A percentile compares a stretch with the other conserved stretches of the same genome.
Evolutionary conservation across 2,329 filamentous ascomycete species (phyloP).

Genomic region (Dothideomycetidae sp.): DNA sequence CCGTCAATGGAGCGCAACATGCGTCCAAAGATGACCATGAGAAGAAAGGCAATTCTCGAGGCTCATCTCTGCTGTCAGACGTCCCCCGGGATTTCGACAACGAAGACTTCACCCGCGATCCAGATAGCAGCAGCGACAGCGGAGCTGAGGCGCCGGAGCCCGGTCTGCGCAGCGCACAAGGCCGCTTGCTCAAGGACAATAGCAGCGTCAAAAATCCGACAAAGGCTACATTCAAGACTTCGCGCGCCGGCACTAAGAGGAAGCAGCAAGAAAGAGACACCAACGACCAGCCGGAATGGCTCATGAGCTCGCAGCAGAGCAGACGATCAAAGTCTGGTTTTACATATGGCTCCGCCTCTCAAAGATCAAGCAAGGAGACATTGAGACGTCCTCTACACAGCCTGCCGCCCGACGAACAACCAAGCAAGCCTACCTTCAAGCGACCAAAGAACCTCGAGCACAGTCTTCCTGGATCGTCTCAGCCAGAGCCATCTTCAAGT

Average conservation of each 20-base stretch:
- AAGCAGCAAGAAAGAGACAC: background rate
- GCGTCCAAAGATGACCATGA: slow-evolving; percentile 5
- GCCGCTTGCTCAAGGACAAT: background rate
- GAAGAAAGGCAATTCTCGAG: background rate
- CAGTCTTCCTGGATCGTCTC: slow-evolving; percentile 1
- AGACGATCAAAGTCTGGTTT: slow-evolving; percentile 3
- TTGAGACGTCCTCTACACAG: slow-evolving; percentile 2
- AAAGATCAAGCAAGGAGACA: slow-evolving; percentile 2
- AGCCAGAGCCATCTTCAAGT: background rate
- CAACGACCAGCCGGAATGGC: slow-evolving; percentile 4
- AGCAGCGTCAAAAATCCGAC: background rate
- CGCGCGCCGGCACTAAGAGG: slow-evolving; percentile 1
- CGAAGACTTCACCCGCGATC: slow-evolving; percentile 2
- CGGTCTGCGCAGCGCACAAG: too few species aligned
- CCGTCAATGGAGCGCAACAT: background rate
- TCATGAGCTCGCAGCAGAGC: background rate
- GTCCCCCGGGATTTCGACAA: slow-evolving; percentile 3
- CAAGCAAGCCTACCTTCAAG: slow-evolving; percentile 7
- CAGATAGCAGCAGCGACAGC: slow-evolving; percentile 2
- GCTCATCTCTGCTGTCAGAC: slow-evolving; percentile 1
- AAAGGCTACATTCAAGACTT: background rate
- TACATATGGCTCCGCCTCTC: slow-evolving; percentile 6
- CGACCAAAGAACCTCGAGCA: background rate
- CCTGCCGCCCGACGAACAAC: background rate
- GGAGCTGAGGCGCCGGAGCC: background rate